Conservation (phyloP, 805 yeast genomes). For the Wickerhamomyces canadensis region DNA sequence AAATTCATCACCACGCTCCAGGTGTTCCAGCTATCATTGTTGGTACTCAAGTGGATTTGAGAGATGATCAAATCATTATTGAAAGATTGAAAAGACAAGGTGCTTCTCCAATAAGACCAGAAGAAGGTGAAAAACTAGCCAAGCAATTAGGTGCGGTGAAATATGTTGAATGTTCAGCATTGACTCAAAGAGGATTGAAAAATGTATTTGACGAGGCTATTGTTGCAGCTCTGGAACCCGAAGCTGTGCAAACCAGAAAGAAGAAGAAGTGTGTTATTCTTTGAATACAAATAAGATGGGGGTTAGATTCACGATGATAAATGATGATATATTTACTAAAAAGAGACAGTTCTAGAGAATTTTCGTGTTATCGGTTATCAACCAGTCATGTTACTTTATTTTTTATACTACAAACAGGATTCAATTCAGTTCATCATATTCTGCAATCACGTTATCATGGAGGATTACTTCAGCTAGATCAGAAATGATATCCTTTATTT, state of each 20-base stretch:
- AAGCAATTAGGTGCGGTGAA: conserved; percentile 92
- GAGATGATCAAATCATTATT: conserved; percentile 87
- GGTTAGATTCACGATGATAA: no score
- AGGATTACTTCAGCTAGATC: no score
- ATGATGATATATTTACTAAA: no score
- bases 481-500: no score
- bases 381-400: no score
- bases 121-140: conserved; percentile 89
- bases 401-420: no score
- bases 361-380: no score
- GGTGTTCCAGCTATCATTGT: conserved; percentile 96
- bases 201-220: conserved; percentile 98
- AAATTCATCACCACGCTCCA: conserved; percentile 96
- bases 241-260: conserved; percentile 74
- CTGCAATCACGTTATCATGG: no score
- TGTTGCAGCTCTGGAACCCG: conserved; percentile 97
- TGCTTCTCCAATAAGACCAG: conserved; percentile 77
- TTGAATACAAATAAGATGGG: conserved; percentile 23
- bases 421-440: no score
- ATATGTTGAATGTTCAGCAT: conserved; percentile 96
- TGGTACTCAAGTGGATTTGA: conserved; percentile 93
- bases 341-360: no score
- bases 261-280: conserved; percentile 78
- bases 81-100: conserved; percentile 89
- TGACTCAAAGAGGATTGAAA: conserved; percentile 94